Evolutionary conservation across 768 basidiomycete species (phyloP), one percentile per base, ranked within the genome.

Genomic region (Lentinula sp.): DNA sequence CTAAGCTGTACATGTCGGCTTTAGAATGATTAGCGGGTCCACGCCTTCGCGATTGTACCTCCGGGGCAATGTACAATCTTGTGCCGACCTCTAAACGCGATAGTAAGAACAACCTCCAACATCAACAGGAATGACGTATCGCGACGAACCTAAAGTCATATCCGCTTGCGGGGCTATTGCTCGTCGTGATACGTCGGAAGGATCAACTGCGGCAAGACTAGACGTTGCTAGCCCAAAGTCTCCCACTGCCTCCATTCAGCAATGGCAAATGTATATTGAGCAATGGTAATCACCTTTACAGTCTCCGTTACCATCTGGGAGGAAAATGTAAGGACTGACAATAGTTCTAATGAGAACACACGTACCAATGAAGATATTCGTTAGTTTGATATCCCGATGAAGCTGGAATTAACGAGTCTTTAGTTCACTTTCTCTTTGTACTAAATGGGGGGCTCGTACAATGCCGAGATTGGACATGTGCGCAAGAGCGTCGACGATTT

Each of bases 1-100:
- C 95, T 9, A 96, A 82, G 70, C 93, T 94, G 70, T 95, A 98
- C 82, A 98, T 88, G 67, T 98, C 95, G 0, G 93, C 95, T 68
- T 95, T 96, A 39, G 78, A 84, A 65, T 93, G 91, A 68, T 92
- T 89, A 54, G 85, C 79, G n/a, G 86, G 85, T 0, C 84, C 76
- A 15, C 69, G 68, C 53, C 63, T 81, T 52, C 81, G 73, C 1
- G 83, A 85, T 61, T 86, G 83, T 9, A 96, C 89, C 70, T 97
- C 95, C 0, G 95, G 95, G 0, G 95, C 95, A 55, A 96, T 95
- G 70, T 97, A 98, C 18, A 97, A 72, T 58, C 85, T 84, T 0
- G 95, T 98, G 58, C 95, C 95, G 13, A 96, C 93, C 77, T 91
- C 90, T 91, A 57, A 57, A 42, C 9, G 18, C 9, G 13, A 21